A percentile compares a stretch with the other conserved stretches of the same genome.
These are phyloP conservation scores for Fusarium bactridioides DNA, from an alignment of 2,329 filamentous ascomycete genomes.

Conservation along the genomic window DNA sequence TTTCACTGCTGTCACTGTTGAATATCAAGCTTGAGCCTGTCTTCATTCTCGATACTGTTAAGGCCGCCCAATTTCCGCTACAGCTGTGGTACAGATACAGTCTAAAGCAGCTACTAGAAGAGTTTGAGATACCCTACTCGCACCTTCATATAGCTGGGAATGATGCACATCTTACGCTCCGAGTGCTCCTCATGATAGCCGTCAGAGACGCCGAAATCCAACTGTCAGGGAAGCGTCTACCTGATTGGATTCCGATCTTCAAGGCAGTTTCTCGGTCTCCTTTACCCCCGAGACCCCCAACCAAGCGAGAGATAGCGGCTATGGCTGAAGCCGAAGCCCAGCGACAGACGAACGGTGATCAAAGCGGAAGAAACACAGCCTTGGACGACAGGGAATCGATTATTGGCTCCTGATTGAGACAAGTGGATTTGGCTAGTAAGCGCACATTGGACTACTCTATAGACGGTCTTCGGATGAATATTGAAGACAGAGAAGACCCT, in stretches of 20 bases:
- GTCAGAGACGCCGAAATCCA: neutral
- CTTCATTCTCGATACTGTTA: neutral
- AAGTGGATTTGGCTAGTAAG: rapidly evolving
- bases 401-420: rapidly evolving
- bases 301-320: neutral
- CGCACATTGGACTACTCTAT: neutral
- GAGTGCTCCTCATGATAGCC: slow-evolving; percentile 8
- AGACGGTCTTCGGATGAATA: rapidly evolving
- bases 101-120: neutral
- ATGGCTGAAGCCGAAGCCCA: neutral
- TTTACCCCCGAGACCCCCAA: neutral
- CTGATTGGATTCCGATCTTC: neutral
- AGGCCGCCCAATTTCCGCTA: rapidly evolving
- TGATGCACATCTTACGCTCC: slow-evolving; percentile 37
- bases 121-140: rapidly evolving
- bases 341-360: neutral
- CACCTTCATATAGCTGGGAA: slow-evolving; percentile 38
- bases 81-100: neutral
- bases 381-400: rapidly evolving
- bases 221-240: neutral
- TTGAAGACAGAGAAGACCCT: rapidly evolving
- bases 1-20: rapidly evolving
- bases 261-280: slow-evolving; percentile 7
- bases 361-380: rapidly evolving
- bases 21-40: neutral